phyloP scores from a whole-genome alignment of 2,329 filamentous ascomycete genomes.

The Venturia asperata region DNA sequence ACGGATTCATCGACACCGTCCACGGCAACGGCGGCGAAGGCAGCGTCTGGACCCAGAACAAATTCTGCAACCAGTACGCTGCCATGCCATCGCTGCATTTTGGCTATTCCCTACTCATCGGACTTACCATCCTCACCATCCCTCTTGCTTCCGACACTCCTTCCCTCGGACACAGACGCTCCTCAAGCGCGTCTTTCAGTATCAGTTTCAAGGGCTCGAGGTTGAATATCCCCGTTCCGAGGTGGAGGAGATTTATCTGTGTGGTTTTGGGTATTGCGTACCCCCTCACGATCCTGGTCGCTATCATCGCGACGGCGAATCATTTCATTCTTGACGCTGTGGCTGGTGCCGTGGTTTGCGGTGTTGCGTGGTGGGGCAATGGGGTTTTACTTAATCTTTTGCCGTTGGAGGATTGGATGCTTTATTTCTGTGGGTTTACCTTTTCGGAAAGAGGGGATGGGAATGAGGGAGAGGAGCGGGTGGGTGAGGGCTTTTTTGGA shows the following conservation, averaged over 20 bases:
- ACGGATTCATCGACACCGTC: slow-evolving; percentile 53
- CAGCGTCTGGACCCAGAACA: slow-evolving; percentile 65
- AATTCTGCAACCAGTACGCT: slow-evolving; percentile 67
- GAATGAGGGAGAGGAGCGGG: not conserved
- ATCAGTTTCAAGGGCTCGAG: slow-evolving; percentile 14
- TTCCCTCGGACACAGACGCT: not conserved
- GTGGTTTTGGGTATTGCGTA: slow-evolving; percentile 53
- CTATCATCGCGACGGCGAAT: slow-evolving; percentile 65
- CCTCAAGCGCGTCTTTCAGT: not conserved
- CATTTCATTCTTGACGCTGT: slow-evolving; percentile 66
- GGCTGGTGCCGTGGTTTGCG: slow-evolving; percentile 59
- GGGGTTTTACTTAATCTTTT: slow-evolving; percentile 54
- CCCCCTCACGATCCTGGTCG: slow-evolving; percentile 56
- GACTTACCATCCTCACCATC: slow-evolving; percentile 59
- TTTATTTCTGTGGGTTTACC: slow-evolving; percentile 56
- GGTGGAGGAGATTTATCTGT: slow-evolving; percentile 29
- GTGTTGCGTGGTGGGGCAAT: slow-evolving; percentile 54
- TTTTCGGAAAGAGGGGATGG: slow-evolving; percentile 46
- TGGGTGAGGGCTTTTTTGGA: not conserved
- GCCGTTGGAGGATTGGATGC: slow-evolving; percentile 60
- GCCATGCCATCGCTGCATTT: slow-evolving; percentile 68
- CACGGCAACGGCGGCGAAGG: slow-evolving; percentile 52
- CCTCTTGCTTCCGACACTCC: slow-evolving; percentile 42
- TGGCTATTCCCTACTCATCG: slow-evolving; percentile 66
- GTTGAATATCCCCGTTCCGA: not conserved